A percentile compares a stretch with the other conserved stretches of the same genome.
Conservation (phyloP, 2,329 filamentous ascomycete species). For the Colletotrichum sp. region DNA sequence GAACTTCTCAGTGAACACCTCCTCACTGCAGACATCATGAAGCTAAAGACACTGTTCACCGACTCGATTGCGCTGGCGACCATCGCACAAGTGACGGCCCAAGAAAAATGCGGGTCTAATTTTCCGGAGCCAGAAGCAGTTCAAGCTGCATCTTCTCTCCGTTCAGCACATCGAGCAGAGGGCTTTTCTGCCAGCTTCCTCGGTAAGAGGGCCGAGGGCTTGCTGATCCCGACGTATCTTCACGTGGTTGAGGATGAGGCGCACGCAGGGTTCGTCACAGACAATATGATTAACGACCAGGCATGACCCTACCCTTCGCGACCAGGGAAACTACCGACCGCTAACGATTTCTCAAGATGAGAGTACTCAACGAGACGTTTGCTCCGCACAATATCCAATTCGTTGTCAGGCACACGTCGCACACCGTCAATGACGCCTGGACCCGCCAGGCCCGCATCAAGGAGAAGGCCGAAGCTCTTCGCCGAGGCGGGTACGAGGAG, state of each 20-base stretch:
- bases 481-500: slow-evolving; percentile 38
- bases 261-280: background rate
- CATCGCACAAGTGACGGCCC: background rate
- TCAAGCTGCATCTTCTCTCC: background rate
- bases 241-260: slow-evolving; percentile 7
- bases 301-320: background rate
- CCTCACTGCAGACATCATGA: background rate
- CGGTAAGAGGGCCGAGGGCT: background rate
- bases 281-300: slow-evolving; percentile 7
- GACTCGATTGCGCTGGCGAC: background rate
- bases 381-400: slow-evolving; percentile 13
- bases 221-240: slow-evolving; percentile 9
- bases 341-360: background rate
- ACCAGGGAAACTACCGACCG: too few species aligned
- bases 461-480: slow-evolving; percentile 20
- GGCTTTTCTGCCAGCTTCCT: background rate
- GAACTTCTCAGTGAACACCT: too few species aligned
- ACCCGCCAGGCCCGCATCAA: slow-evolving; percentile 2
- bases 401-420: background rate
- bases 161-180: background rate
- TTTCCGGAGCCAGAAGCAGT: background rate
- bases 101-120: background rate
- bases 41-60: background rate
- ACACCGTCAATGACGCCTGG: slow-evolving; percentile 15
- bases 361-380: slow-evolving; percentile 12